Evolutionary conservation across 129 eudicot genomes (phyloP).

Genomic region (Artemisia argyi): DNA sequence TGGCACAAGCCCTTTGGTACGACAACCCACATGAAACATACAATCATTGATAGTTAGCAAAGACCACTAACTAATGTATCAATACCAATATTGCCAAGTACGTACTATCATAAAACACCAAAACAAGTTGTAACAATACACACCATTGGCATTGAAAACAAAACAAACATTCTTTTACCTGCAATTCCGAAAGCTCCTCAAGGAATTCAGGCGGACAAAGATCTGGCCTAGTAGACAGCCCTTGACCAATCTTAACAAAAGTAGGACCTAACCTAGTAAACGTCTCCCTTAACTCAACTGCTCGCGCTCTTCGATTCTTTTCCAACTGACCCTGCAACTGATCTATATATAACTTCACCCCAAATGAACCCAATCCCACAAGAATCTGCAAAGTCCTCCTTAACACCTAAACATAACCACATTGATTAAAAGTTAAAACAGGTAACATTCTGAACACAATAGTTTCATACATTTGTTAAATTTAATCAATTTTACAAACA

Average conservation of each 20-base stretch:
- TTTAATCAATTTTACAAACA: background rate
- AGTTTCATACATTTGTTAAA: too few species aligned
- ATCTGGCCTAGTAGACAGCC: conserved; percentile 93
- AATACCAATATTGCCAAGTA: conserved; percentile 3
- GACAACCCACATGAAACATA: too few species aligned
- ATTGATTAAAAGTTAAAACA: too few species aligned
- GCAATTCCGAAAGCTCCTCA: conserved; percentile 88
- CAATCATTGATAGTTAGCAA: background rate
- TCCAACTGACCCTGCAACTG: conserved; percentile 59
- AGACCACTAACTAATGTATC: background rate
- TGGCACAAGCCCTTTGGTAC: too few species aligned
- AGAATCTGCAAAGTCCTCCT: conserved; percentile 64
- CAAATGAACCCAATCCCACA: conserved; percentile 71
- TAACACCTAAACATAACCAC: conserved; percentile 39
- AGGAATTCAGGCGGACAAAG: conserved; percentile 87
- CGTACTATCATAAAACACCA: background rate
- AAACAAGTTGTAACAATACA: conserved; percentile 2
- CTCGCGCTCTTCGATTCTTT: conserved; percentile 63
- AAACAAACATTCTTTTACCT: conserved; percentile 43
- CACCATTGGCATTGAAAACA: background rate
- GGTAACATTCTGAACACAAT: too few species aligned
- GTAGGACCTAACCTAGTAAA: conserved; percentile 89
- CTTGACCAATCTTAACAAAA: conserved; percentile 95
- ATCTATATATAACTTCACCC: conserved; percentile 68
- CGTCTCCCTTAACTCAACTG: conserved; percentile 62